Evolutionary conservation across 306 rosid genomes (phyloP).

Genomic region (Vachellia collinsii): DNA sequence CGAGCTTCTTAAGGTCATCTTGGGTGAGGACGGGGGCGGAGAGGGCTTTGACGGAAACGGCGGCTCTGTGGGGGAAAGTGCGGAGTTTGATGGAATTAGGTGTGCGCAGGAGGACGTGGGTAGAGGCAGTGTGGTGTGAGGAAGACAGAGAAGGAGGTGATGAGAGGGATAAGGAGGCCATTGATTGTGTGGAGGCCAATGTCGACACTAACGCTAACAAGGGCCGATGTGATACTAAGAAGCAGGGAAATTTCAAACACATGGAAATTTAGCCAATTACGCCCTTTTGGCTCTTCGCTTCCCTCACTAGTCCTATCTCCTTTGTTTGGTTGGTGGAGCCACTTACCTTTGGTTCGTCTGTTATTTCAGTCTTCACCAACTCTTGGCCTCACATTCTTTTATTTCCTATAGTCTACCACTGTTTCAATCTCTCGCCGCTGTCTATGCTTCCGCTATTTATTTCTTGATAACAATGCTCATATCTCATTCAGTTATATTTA

Average conservation of each 20-base stretch:
- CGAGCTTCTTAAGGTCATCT: conserved; percentile 80
- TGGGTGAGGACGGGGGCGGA: conserved; percentile 67
- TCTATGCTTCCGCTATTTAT: neutral
- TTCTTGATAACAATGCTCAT: too few species aligned
- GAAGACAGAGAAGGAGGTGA: conserved; percentile 60
- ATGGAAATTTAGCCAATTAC: neutral
- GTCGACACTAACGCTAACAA: neutral
- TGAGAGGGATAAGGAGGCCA: conserved; percentile 74
- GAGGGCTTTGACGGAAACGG: conserved; percentile 55
- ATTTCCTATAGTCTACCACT: too few species aligned
- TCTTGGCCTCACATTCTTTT: too few species aligned
- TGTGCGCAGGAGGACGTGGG: conserved; percentile 57
- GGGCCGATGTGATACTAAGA: neutral
- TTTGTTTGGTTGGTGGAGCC: neutral
- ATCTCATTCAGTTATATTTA: too few species aligned
- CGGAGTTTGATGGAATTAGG: conserved; percentile 49
- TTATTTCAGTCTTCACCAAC: neutral
- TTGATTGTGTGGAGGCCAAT: conserved; percentile 32
- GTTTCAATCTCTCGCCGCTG: neutral
- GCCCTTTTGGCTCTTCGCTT: neutral
- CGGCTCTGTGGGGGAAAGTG: conserved; percentile 32
- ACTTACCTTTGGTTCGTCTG: neutral
- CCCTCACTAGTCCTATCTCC: neutral
- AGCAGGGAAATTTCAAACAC: neutral
- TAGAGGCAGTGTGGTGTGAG: conserved; percentile 52